These are phyloP conservation scores for Suillus clintonianus DNA, from an alignment of 768 basidiomycete genomes.

Conservation along the genomic window DNA sequence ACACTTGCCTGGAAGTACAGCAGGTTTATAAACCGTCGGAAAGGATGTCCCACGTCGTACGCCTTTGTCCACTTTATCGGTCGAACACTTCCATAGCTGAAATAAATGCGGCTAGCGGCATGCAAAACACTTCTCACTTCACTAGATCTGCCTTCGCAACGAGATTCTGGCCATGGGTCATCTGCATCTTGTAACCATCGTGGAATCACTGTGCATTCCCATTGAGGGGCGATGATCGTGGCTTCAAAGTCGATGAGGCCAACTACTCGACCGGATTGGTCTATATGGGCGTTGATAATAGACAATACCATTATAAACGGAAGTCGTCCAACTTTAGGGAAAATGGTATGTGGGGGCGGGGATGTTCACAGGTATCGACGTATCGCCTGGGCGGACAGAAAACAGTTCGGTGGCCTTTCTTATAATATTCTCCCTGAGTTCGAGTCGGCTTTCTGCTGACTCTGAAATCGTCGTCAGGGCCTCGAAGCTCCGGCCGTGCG, in stretches of 20 bases:
- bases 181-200: slow-evolving; percentile 16
- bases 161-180: slow-evolving; percentile 8
- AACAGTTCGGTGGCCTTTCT: slow-evolving; percentile 1
- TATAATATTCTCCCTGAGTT: neutral
- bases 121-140: neutral
- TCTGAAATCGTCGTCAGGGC: neutral
- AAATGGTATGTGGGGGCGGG: neutral
- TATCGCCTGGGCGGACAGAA: neutral
- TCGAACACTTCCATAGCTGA: neutral
- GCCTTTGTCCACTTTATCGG: neutral
- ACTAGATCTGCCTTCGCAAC: neutral
- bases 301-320: neutral
- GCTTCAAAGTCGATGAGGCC: slow-evolving; percentile 19
- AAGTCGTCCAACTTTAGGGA: neutral
- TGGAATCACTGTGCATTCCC: slow-evolving; percentile 23
- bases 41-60: neutral
- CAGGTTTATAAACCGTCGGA: neutral
- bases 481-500: too few species aligned
- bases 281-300: neutral
- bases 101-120: neutral
- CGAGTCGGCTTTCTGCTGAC: neutral
- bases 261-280: neutral
- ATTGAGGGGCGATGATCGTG: slow-evolving; percentile 16
- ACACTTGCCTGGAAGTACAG: neutral
- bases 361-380: neutral